Evolutionary conservation across 2,329 filamentous ascomycete genomes (phyloP).

Genomic region (Didymella segeticola): DNA sequence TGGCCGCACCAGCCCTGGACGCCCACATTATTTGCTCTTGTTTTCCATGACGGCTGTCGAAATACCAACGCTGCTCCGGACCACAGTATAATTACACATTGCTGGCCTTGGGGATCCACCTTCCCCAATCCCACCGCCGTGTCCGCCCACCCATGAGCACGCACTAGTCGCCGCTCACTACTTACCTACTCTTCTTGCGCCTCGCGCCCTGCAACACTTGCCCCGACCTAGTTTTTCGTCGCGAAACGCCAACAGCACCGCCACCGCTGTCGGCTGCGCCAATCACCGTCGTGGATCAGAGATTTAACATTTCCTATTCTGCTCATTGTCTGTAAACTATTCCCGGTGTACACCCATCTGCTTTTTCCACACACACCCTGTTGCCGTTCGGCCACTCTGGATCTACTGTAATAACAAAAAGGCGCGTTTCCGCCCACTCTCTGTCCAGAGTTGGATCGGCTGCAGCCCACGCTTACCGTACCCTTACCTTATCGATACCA

Average conservation of each 20-base stretch:
- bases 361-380: conserved; percentile 8
- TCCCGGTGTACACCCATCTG: conserved; percentile 17
- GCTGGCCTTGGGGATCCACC: conserved; percentile 35
- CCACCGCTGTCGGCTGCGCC: conserved; percentile 28
- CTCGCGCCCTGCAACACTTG: conserved; percentile 51
- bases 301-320: conserved; percentile 41
- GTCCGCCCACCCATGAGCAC: conserved; percentile 38
- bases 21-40: conserved; percentile 18
- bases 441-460: conserved; percentile 72
- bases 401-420: conserved; percentile 33
- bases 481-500: conserved; percentile 14
- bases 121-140: conserved; percentile 30
- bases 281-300: conserved; percentile 30
- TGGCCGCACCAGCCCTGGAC: conserved; percentile 34
- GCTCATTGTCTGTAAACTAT: conserved; percentile 35
- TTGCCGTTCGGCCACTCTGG: conserved; percentile 10
- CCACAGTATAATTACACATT: conserved; percentile 34
- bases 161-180: conserved; percentile 33
- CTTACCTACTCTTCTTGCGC: conserved; percentile 50
- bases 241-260: conserved; percentile 32
- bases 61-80: conserved; percentile 23
- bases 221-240: conserved; percentile 41
- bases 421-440: conserved; percentile 66
- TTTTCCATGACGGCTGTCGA: conserved; percentile 30
- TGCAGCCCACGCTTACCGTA: conserved; percentile 39